Conservation (phyloP, 2,329 filamentous ascomycete genomes). For the Phialocephala sp. region DNA sequence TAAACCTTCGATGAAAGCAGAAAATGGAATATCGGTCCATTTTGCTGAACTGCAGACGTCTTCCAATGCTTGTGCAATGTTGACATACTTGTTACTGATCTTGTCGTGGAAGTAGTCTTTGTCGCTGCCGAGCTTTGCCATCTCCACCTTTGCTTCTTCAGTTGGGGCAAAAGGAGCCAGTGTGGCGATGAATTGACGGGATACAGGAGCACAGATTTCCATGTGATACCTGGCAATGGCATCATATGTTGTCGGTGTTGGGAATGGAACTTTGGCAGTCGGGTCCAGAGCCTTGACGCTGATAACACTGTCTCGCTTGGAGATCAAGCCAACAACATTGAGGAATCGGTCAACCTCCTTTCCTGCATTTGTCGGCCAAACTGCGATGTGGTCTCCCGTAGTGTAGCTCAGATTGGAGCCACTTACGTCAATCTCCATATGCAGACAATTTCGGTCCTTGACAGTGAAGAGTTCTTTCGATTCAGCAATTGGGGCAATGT, state of each 20-base stretch:
- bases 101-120: slow-evolving; percentile 95
- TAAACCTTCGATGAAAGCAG: slow-evolving; percentile 89
- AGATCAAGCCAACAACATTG: slow-evolving; percentile 73
- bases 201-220: slow-evolving; percentile 94
- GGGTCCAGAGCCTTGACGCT: slow-evolving; percentile 90
- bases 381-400: slow-evolving; percentile 94
- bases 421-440: slow-evolving; percentile 92
- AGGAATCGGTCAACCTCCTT: slow-evolving; percentile 91
- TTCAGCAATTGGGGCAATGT: slow-evolving; percentile 89
- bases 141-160: slow-evolving; percentile 83
- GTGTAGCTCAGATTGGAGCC: slow-evolving; percentile 91
- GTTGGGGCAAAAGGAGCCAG: slow-evolving; percentile 89
- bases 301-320: slow-evolving; percentile 83
- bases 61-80: slow-evolving; percentile 85
- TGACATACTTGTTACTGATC: slow-evolving; percentile 80
- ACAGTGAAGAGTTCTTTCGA: slow-evolving; percentile 90
- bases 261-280: slow-evolving; percentile 97
- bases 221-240: slow-evolving; percentile 93
- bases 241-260: slow-evolving; percentile 95
- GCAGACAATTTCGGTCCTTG: slow-evolving; percentile 92
- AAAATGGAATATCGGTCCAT: slow-evolving; percentile 90
- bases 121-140: slow-evolving; percentile 86
- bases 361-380: slow-evolving; percentile 97
- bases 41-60: slow-evolving; percentile 73
- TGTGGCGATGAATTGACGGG: slow-evolving; percentile 89